Conservation (phyloP, 176 grass and related monocot genomes). For the Chrysopogon serrulatus region DNA sequence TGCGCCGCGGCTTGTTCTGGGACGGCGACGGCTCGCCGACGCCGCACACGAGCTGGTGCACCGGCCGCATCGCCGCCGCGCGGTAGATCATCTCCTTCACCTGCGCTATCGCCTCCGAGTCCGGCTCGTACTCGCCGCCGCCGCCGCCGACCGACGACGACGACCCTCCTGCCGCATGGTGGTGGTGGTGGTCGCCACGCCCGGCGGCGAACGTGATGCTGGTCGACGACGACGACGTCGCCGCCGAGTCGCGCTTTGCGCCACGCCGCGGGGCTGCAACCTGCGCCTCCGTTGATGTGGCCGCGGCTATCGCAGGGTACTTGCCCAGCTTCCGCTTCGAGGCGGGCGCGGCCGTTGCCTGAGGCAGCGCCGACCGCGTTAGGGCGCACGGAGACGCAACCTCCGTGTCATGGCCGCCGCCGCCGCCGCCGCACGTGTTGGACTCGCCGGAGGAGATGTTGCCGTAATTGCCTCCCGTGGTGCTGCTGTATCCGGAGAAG, state of each 20-base stretch:
- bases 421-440: slow-evolving; percentile 18
- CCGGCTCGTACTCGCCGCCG: slow-evolving; percentile 14
- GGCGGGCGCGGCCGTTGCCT: background rate
- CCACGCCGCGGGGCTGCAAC: background rate
- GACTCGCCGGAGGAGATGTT: slow-evolving; percentile 60
- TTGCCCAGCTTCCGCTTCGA: slow-evolving; percentile 15
- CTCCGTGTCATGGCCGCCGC: slow-evolving; percentile 28
- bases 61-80: slow-evolving; percentile 76
- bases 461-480: slow-evolving; percentile 18
- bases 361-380: background rate
- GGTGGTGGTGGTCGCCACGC: background rate
- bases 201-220: slow-evolving; percentile 30
- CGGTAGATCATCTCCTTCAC: slow-evolving; percentile 81
- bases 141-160: background rate
- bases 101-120: slow-evolving; percentile 34
- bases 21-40: background rate
- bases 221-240: background rate
- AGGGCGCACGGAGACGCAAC: slow-evolving; percentile 32
- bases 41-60: slow-evolving; percentile 31
- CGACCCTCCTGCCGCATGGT: background rate
- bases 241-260: background rate
- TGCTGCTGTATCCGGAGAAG: slow-evolving; percentile 48
- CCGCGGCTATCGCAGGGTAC: background rate
- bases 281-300: background rate
- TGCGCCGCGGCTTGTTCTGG: slow-evolving; percentile 36